Evolutionary conservation across 768 basidiomycete genomes (phyloP).

Genomic region (Suillus alpinus): DNA sequence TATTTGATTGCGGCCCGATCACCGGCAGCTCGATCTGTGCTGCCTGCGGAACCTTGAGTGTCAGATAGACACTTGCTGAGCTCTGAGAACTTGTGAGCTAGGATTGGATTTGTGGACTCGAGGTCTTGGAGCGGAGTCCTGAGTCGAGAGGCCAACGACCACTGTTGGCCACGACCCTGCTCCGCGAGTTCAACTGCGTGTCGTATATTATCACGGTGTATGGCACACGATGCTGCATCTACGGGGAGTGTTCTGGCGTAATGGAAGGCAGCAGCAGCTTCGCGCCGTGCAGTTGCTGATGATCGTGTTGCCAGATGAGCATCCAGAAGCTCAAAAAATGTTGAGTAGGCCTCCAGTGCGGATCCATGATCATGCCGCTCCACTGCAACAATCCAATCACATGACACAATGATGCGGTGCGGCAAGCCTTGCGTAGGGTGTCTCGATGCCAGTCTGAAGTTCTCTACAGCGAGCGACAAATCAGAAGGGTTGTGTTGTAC

Average conservation of each 20-base stretch:
- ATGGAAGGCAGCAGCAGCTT: not conserved
- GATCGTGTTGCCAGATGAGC: not conserved
- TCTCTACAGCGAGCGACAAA: not conserved
- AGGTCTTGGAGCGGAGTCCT: slow-evolving; percentile 24
- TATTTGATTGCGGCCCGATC: not conserved
- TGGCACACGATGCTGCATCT: slow-evolving; percentile 14
- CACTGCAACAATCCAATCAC: not conserved
- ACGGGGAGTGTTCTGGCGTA: not conserved
- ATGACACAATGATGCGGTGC: not conserved
- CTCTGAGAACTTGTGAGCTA: slow-evolving; percentile 4
- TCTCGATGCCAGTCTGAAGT: not conserved
- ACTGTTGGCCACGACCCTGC: slow-evolving; percentile 25
- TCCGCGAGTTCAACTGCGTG: slow-evolving; percentile 26
- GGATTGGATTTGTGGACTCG: not conserved
- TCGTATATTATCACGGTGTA: slow-evolving; percentile 3
- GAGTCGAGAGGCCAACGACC: slow-evolving; percentile 24
- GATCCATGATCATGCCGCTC: slow-evolving; percentile 6
- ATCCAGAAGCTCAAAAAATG: not conserved
- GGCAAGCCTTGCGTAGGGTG: not conserved
- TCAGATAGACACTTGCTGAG: not conserved
- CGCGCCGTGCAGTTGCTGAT: not conserved
- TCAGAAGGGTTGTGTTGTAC: not conserved
- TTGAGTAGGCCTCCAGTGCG: not conserved
- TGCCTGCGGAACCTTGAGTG: not conserved
- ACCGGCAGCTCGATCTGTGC: too few species aligned